Evolutionary conservation across 2,329 filamentous ascomycete species (phyloP), one percentile per base, ranked within the genome.

Genomic region (Aaosphaeria pasadenensis): DNA sequence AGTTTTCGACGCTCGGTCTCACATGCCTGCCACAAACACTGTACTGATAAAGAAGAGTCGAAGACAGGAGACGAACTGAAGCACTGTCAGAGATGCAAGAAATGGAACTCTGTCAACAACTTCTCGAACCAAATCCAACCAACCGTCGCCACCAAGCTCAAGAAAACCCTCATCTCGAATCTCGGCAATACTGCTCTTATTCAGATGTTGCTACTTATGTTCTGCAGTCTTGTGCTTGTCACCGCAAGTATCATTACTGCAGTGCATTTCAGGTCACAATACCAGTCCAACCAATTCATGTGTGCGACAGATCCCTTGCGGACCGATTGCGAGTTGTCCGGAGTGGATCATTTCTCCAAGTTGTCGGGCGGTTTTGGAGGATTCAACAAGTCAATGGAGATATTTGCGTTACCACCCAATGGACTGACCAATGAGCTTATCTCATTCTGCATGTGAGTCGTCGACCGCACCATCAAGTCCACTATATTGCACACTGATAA

Each of bases 1-100:
- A 58, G 49, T n/a, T 62, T 58, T 43, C 55, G 62, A 24, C 52
- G 56, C 43, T 39, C 46, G 1, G 54, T 52, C 29, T 48, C 50
- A 4, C 64, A 67, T 42, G 59, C 48, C 6, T 68, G 64, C 43
- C 65, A 67, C 46, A 64, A 64, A 43, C 62, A 67, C 43, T 67
- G 59, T 53, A 58, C 53, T n/a, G 52, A 48, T 28, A 46, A 43
- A 2, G 48, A 59, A 9, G 53, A 54, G 7, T 59, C 59, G 0
- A 56, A 52, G 30, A 63, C 57, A 0, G 59, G 59, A 7, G 64
- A 65, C 39, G 64, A 66, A 44, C 51, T 68, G 7, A 63, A 62
- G 4, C 60, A 66, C 43, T 68, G 63, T 39, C 65, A 68, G 36
- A 63, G 58, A 29, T 66, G 62, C 46, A 62, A 57, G 29, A 64